Conservation (phyloP, 75 land plant species). For the Pseudotsuga menziesii region DNA sequence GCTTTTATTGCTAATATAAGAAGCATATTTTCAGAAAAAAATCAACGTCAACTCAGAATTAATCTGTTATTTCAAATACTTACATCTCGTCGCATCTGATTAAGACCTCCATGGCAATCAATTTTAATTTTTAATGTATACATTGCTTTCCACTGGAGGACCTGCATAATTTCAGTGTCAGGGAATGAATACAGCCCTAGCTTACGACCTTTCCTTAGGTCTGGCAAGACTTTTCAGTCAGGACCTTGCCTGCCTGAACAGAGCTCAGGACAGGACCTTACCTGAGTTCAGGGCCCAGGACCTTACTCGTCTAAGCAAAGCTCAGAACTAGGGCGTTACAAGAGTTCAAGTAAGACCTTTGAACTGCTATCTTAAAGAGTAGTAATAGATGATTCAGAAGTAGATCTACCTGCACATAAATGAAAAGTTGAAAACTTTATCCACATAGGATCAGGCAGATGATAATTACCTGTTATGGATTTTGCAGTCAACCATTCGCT, state of each 20-base stretch:
- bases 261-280: no score
- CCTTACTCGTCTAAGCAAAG: no score
- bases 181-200: conserved; percentile 21
- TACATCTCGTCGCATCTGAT: conserved; percentile 94
- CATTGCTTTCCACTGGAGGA: conserved; percentile 53
- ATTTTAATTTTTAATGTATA: conserved; percentile 77
- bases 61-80: conserved; percentile 7
- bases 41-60: not conserved
- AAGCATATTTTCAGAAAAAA: no score
- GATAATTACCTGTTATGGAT: conserved; percentile 18
- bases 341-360: not conserved
- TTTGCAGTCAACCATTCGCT: conserved; percentile 50
- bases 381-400: not conserved
- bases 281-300: no score
- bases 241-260: not conserved
- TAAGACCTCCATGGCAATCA: conserved; percentile 90
- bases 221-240: not conserved
- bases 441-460: not conserved
- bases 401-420: not conserved
- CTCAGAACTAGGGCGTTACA: conserved; percentile 8
- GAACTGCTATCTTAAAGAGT: not conserved
- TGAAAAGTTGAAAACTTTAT: not conserved
- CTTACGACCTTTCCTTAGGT: not conserved
- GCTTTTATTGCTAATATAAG: no score
- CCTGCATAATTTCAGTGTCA: conserved; percentile 56